These are phyloP conservation scores for Trypanosoma boissoni DNA, from an alignment of 208 protist species.

Conservation along the genomic window DNA sequence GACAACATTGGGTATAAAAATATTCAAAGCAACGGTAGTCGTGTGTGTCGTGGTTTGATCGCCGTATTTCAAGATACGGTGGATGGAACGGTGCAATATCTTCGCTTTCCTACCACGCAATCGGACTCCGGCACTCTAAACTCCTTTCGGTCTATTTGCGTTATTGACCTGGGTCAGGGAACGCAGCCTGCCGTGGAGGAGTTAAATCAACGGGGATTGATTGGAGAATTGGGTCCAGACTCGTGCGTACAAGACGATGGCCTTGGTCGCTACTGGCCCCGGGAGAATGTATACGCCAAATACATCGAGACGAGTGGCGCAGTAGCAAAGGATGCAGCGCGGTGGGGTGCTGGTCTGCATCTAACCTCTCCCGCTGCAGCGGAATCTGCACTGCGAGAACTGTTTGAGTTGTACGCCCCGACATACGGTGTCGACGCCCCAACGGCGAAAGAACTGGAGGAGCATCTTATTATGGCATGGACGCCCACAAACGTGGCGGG, in stretches of 20 bases:
- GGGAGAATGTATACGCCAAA: constrained; percentile 74
- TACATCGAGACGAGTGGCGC: constrained; percentile 55
- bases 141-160: constrained; percentile 63
- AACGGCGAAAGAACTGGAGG: constrained; percentile 38
- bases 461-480: constrained; percentile 47
- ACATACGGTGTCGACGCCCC: constrained; percentile 47
- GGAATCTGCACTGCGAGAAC: constrained; percentile 39
- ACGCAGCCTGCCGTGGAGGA: constrained; percentile 55
- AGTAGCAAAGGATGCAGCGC: constrained; percentile 33
- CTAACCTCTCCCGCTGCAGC: constrained; percentile 53
- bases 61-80: constrained; percentile 43
- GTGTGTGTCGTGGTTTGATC: constrained; percentile 60
- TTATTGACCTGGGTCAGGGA: constrained; percentile 86
- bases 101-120: constrained; percentile 52
- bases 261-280: constrained; percentile 84
- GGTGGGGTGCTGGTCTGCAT: constrained; percentile 46
- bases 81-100: constrained; percentile 41
- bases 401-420: constrained; percentile 61
- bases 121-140: neutral
- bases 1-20: constrained; percentile 81
- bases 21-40: constrained; percentile 10
- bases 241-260: constrained; percentile 85
- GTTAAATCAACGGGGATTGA: constrained; percentile 44
- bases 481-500: constrained; percentile 25
- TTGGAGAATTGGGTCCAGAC: constrained; percentile 75